Evolutionary conservation across 1,284 basidiomycete species (phyloP).

Genomic region (Ceratobasidium sp.): DNA sequence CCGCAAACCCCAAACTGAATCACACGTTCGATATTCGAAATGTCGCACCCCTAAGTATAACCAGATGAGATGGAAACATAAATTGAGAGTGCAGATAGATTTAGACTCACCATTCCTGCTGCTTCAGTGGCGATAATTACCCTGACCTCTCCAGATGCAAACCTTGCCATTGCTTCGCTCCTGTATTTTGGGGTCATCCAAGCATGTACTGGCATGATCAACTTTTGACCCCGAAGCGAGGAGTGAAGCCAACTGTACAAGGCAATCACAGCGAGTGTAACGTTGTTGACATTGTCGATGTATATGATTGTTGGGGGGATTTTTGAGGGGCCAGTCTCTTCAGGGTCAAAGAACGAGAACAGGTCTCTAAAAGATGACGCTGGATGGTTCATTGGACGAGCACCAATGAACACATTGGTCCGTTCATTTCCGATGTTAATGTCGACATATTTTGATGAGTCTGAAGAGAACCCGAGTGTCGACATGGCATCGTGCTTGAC

Average conservation of each 20-base stretch:
- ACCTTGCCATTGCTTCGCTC: background rate
- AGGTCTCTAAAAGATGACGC: background rate
- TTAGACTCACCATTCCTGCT: background rate
- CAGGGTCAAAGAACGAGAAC: background rate
- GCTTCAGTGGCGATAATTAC: background rate
- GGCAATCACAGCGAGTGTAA: conserved; percentile 5
- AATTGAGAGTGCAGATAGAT: too few relatives aligned
- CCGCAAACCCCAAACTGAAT: conserved; percentile 16
- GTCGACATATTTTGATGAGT: background rate
- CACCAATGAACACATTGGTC: conserved; percentile 5
- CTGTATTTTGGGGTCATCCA: conserved; percentile 8
- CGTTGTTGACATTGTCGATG: background rate
- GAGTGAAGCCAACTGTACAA: background rate
- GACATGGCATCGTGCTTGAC: conserved; percentile 14
- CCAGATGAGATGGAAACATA: background rate
- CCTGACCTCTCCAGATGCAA: background rate
- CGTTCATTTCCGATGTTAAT: conserved; percentile 19
- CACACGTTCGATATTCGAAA: conserved; percentile 3
- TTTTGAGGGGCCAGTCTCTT: background rate
- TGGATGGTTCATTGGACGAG: background rate
- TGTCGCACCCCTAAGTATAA: background rate
- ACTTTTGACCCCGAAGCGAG: background rate
- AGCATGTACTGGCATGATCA: background rate
- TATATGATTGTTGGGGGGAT: background rate
- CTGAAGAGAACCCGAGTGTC: conserved; percentile 4